Percentiles rank a stretch among this genome's conserved stretches.
Conservation (phyloP, 306 rosid species). For the Arachis stenosperma region DNA sequence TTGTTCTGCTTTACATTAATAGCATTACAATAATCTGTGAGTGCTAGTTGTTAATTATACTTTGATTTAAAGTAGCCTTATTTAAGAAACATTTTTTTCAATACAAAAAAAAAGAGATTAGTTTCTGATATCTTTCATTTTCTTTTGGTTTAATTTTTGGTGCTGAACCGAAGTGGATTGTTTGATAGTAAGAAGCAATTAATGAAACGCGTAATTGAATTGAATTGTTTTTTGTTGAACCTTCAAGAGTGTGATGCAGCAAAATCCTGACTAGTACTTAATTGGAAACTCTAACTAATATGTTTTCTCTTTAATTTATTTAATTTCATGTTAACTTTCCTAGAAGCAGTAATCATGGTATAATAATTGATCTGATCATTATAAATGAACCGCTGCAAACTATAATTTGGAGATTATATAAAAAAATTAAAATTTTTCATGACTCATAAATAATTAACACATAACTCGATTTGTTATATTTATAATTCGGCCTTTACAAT, state of each 20-base stretch:
- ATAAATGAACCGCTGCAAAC: too few relatives aligned
- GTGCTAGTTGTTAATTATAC: neutral
- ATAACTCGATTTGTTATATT: too few relatives aligned
- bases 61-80: neutral
- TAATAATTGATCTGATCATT: too few relatives aligned
- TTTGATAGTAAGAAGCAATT: conserved; percentile 30
- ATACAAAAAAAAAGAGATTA: too few relatives aligned
- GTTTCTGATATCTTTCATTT: neutral
- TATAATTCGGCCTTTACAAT: too few relatives aligned
- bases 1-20: neutral
- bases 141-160: too few relatives aligned
- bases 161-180: neutral
- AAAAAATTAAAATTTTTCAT: too few relatives aligned
- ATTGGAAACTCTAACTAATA: neutral
- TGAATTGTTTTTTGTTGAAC: conserved; percentile 3
- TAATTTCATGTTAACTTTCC: neutral
- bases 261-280: conserved; percentile 9
- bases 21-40: neutral
- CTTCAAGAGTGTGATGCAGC: conserved; percentile 23
- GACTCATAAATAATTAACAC: too few relatives aligned
- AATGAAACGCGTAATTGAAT: conserved; percentile 37
- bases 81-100: neutral
- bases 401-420: too few relatives aligned
- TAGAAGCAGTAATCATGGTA: neutral
- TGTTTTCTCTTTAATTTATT: too few relatives aligned